Evolutionary conservation across 2,329 filamentous ascomycete genomes (phyloP).

Genomic region (Sphaerostilbella broomeana): DNA sequence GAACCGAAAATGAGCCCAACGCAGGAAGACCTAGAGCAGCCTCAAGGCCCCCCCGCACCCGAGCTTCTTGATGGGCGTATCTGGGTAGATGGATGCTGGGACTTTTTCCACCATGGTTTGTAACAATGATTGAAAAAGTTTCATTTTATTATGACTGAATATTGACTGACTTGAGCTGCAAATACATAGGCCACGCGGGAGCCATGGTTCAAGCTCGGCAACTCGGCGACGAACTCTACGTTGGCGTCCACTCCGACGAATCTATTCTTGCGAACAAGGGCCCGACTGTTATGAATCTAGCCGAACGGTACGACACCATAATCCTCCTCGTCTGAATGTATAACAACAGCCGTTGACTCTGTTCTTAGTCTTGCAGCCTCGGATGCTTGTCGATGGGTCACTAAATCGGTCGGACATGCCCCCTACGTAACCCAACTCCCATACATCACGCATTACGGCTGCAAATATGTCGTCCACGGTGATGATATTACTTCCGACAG

Average conservation of each 20-base stretch:
- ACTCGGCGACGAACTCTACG: constrained; percentile 79
- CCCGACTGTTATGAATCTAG: constrained; percentile 90
- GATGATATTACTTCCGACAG: constrained; percentile 97
- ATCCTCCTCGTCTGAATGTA: too few relatives aligned
- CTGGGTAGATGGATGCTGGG: constrained; percentile 98
- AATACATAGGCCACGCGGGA: constrained; percentile 86
- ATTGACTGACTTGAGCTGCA: too few relatives aligned
- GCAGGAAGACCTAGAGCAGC: constrained; percentile 17
- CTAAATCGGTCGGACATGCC: constrained; percentile 72
- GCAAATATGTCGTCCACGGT: constrained; percentile 90
- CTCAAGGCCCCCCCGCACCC: constrained; percentile 42
- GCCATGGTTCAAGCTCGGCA: constrained; percentile 94
- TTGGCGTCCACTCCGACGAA: constrained; percentile 93
- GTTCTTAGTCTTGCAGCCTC: constrained; percentile 68
- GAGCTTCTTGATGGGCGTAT: constrained; percentile 64
- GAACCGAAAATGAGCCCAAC: constrained; percentile 19
- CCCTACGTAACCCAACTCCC: constrained; percentile 91
- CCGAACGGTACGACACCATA: constrained; percentile 67
- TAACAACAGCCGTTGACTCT: constrained; percentile 6
- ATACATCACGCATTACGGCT: constrained; percentile 94
- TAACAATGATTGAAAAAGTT: too few relatives aligned
- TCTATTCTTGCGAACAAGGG: constrained; percentile 95
- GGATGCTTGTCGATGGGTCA: constrained; percentile 92
- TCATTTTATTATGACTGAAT: too few relatives aligned
- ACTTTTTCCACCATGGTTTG: constrained; percentile 94